These are phyloP conservation scores for Solanum infundibuliforme DNA, from an alignment of 257 asterid genomes.

Conservation along the genomic window DNA sequence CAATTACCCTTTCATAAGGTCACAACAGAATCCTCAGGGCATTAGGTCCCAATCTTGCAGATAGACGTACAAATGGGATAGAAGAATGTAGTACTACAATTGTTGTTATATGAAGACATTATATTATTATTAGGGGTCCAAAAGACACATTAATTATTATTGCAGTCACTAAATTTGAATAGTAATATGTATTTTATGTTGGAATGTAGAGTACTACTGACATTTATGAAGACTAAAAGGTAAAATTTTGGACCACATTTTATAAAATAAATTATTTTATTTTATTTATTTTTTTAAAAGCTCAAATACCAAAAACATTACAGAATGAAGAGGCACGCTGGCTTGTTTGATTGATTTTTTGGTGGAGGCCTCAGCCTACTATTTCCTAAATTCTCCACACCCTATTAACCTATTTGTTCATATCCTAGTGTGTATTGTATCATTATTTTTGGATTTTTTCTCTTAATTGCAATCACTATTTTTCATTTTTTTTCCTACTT, in stretches of 20 bases:
- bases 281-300: background rate
- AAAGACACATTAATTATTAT: background rate
- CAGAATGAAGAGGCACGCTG: slow-evolving; percentile 20
- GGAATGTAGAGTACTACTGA: background rate
- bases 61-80: background rate
- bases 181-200: background rate
- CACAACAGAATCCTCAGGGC: background rate
- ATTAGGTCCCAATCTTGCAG: background rate
- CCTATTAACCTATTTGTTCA: slow-evolving; percentile 10
- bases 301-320: slow-evolving; percentile 10
- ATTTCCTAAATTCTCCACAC: slow-evolving; percentile 16
- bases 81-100: background rate
- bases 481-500: background rate
- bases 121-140: background rate
- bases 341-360: background rate
- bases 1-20: background rate
- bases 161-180: background rate
- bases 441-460: background rate
- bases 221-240: background rate
- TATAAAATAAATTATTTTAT: background rate
- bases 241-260: background rate
- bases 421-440: background rate
- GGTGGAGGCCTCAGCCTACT: slow-evolving; percentile 22
- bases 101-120: background rate
- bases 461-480: background rate